phyloP scores from a whole-genome alignment of 495 filamentous ascomycete species.

The Lichina pygmaea region DNA sequence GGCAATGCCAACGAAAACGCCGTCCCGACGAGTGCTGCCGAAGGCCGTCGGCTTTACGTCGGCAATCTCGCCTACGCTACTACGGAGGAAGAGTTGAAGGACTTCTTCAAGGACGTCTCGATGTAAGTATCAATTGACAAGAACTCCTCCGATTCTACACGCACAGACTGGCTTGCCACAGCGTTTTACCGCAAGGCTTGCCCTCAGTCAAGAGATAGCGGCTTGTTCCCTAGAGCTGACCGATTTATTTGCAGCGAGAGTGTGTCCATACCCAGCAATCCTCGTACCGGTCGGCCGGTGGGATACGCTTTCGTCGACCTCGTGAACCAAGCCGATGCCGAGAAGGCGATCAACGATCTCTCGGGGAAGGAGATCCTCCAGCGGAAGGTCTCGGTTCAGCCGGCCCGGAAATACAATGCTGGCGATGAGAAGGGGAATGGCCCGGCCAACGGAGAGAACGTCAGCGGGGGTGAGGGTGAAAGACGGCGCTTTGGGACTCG shows the following conservation, averaged over 20 bases:
- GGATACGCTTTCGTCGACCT: conserved; percentile 98
- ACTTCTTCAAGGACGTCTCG: conserved; percentile 93
- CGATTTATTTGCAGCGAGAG: conserved; percentile 42
- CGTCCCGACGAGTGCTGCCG: conserved; percentile 84
- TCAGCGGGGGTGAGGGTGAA: conserved; percentile 34
- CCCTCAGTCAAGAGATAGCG: not conserved
- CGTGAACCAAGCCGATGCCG: conserved; percentile 74
- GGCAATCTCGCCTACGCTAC: conserved; percentile 99
- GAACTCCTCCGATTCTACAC: no score
- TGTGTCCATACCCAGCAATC: conserved; percentile 95
- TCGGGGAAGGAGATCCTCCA: conserved; percentile 92
- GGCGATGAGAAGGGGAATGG: conserved; percentile 49
- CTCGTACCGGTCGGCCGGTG: conserved; percentile 89
- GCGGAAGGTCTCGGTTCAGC: conserved; percentile 95
- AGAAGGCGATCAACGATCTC: conserved; percentile 77
- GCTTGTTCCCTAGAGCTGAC: conserved; percentile 2
- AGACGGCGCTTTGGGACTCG: conserved; percentile 27
- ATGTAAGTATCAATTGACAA: conserved; percentile 40
- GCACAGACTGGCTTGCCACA: no score
- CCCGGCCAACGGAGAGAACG: conserved; percentile 37
- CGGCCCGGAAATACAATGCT: conserved; percentile 87
- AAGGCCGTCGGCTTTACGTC: conserved; percentile 97
- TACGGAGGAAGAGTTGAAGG: conserved; percentile 97
- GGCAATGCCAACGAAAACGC: conserved; percentile 39
- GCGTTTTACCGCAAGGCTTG: not conserved